Percentiles rank a stretch among this genome's conserved stretches.
These are phyloP conservation scores for Chalciporus piperatus DNA, from an alignment of 768 basidiomycete species.

Conservation along the genomic window DNA sequence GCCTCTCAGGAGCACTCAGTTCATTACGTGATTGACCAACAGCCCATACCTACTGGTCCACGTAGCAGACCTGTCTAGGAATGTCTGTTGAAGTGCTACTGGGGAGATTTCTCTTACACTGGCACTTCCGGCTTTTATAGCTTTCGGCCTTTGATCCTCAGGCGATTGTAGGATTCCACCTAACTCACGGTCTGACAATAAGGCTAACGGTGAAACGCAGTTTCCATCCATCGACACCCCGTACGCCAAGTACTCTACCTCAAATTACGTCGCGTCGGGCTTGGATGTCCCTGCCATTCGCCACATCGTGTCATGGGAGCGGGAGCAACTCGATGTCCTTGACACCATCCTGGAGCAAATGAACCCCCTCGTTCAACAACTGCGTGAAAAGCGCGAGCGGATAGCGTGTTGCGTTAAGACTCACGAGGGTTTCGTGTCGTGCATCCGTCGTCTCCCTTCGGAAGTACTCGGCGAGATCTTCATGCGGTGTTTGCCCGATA, in stretches of 20 bases:
- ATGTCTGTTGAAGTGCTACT: too few relatives aligned
- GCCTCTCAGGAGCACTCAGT: too few relatives aligned
- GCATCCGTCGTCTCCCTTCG: slow-evolving; percentile 38
- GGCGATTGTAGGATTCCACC: too few relatives aligned
- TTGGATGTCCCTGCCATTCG: not conserved
- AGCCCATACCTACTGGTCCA: too few relatives aligned
- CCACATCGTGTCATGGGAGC: not conserved
- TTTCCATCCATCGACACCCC: not conserved
- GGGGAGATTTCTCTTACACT: too few relatives aligned
- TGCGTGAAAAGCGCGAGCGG: slow-evolving; percentile 10
- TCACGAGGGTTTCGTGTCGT: slow-evolving; percentile 22
- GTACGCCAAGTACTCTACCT: not conserved
- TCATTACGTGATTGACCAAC: too few relatives aligned
- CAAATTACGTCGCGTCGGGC: not conserved
- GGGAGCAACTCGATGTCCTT: not conserved
- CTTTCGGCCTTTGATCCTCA: too few relatives aligned
- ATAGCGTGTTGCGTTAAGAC: slow-evolving; percentile 12
- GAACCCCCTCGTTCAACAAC: slow-evolving; percentile 8
- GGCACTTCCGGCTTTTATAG: too few relatives aligned
- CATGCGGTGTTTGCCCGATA: slow-evolving; percentile 31
- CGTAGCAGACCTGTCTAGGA: too few relatives aligned
- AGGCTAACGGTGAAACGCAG: too few relatives aligned
- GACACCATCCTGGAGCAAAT: too few relatives aligned
- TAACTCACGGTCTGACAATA: too few relatives aligned
- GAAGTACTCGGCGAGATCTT: slow-evolving; percentile 51